Evolutionary conservation across 2,329 filamentous ascomycete species (phyloP), one percentile per base, ranked within the genome.

Genomic region (Microdochium bolleyi): DNA sequence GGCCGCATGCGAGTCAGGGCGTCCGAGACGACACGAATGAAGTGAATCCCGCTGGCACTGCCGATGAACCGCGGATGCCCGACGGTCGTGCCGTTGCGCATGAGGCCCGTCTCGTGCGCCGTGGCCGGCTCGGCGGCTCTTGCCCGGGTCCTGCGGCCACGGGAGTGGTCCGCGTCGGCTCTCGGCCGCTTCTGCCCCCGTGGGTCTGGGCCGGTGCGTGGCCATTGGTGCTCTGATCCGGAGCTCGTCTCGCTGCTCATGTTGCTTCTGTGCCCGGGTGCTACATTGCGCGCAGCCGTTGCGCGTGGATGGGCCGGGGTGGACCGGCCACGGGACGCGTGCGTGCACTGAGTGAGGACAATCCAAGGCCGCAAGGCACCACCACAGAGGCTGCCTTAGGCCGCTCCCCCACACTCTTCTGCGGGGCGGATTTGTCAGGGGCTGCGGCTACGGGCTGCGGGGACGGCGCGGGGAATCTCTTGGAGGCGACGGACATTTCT

Each of bases 31-130:
- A 75, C 74, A 5, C 77, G 73, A 32, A 82, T 77, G 58, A 82
- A 82, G 58, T 80, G 73, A n/a, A 82, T 81, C 1, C 79, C 79
- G 54, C 78, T 81, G 16, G 76, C 75, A 50, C 78, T 81, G 3
- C 79, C 79, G 3, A 82, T 72, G 52, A 83, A 83, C 0, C 74
- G 77, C 14, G 77, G 73, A 2, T 73, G 73, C 22, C 71, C 74
- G 27, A 72, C 68, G 25, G 70, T 70, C 16, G 69, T 70, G 25
- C 71, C 67, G 56, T 76, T 73, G 54, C 78, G 71, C 77, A 82
- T 81, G 52, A 79, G 62, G 10, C 75, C 75, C 11, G 49, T 50
- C 34, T 54, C 54, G 30, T 53, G 49, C 30, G 30, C 30, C 30
- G 14, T 34, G 30, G 30, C 30, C 30, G 30, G 30, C 30, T 34